phyloP scores from a whole-genome alignment of 2,329 filamentous ascomycete genomes.

The Clonostachys byssicola region DNA sequence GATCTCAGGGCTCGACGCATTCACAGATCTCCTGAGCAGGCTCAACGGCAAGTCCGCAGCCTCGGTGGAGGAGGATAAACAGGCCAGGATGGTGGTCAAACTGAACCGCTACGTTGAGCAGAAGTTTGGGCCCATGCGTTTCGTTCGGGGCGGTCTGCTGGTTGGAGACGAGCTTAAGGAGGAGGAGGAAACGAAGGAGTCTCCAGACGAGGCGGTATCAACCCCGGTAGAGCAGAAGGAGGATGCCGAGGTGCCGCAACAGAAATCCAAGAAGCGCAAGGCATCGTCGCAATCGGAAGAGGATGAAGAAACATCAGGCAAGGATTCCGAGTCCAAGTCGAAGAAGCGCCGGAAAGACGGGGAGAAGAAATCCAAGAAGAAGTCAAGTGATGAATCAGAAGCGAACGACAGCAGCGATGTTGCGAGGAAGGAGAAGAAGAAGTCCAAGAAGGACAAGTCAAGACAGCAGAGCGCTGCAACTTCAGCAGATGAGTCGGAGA shows the following conservation, averaged over 20 bases:
- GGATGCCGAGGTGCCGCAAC: constrained; percentile 28
- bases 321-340: constrained; percentile 10
- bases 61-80: constrained; percentile 67
- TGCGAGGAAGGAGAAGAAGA: constrained; percentile 27
- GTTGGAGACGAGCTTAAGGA: constrained; percentile 51
- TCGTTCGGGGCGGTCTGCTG: constrained; percentile 78
- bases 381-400: constrained; percentile 5
- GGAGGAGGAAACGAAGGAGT: constrained; percentile 6
- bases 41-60: constrained; percentile 82
- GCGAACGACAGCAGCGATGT: constrained; percentile 16
- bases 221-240: constrained; percentile 9
- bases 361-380: constrained; percentile 24
- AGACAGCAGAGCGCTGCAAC: neutral
- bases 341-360: constrained; percentile 19
- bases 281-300: constrained; percentile 16
- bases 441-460: constrained; percentile 8
- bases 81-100: constrained; percentile 64
- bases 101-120: constrained; percentile 69
- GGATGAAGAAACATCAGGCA: constrained; percentile 13
- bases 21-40: constrained; percentile 81
- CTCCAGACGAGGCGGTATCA: neutral
- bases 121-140: constrained; percentile 77
- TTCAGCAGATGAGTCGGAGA: neutral
- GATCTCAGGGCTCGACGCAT: constrained; percentile 80
- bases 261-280: constrained; percentile 47